Evolutionary conservation across 352 stramenopile genomes (phyloP), one percentile per base, ranked within the genome.

Genomic region (Phytophthora pisi): DNA sequence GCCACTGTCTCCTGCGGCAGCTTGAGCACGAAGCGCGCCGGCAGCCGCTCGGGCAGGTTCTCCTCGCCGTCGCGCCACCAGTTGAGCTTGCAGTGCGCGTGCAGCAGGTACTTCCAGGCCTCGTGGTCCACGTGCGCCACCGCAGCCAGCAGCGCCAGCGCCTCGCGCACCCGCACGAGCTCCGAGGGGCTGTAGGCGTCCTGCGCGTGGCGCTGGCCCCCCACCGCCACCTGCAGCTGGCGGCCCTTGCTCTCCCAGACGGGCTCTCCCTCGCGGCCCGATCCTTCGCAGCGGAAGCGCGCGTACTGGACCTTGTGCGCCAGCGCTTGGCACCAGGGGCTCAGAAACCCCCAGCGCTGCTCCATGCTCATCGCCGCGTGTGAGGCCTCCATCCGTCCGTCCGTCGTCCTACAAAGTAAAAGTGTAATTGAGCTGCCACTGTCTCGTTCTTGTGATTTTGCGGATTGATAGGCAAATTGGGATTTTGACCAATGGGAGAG

Each of bases 61-160:
- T 68, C 57, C n/a, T 68, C 61, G 1, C 66, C 64, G 5, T 71
- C 50, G 24, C 68, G 51, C 55, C 64, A 69, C 13, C 70, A 68
- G 15, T 62, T 62, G 10, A 79, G 43, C 18, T 72, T 53, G 42
- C 70, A 78, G 31, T 66, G 53, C 20, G 61, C 52, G 5, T 64
- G 24, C 11, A 82, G 56, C 31, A 82, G 47, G 30, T 51, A 58
- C 49, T 68, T 75, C 64, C 65, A 82, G 18, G 49, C 57, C 2
- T 15, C 49, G 46, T 69, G 56, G 56, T 78, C 71, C 31, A 74
- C 57, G 30, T 20, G 46, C 1, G 58, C 58, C 20, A 77, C 67
- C 1, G 75, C 60, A 23, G 56, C 55, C 10, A 82, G 51, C 23
- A 82, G 23, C 38, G 73, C 70, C 24, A 82, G 49, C 24, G 61